Conservation (phyloP, 2,329 filamentous ascomycete species). For the Ophiocordyceps camponoti-floridani region DNA sequence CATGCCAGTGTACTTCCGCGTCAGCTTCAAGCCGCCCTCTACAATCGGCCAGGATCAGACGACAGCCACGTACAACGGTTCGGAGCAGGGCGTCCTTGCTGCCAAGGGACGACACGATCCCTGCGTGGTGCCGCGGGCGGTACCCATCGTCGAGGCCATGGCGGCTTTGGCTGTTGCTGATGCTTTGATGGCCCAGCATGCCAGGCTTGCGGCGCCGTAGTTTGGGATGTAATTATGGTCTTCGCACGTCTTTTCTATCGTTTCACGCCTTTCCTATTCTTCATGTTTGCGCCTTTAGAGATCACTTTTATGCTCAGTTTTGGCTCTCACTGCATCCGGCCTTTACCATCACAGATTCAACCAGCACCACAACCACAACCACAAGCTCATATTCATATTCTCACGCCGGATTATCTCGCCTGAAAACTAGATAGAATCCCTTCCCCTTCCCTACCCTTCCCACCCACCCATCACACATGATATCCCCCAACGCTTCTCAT, state of each 20-base stretch:
- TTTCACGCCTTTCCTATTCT: not conserved
- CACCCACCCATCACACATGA: not conserved
- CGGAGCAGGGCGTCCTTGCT: constrained; percentile 54
- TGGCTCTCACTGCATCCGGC: no score
- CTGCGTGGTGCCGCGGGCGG: constrained; percentile 74
- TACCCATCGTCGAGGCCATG: constrained; percentile 87
- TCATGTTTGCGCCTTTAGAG: not conserved
- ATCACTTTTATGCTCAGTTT: no score
- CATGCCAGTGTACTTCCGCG: constrained; percentile 81
- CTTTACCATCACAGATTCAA: no score
- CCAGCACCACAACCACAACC: no score
- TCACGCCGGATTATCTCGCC: not conserved
- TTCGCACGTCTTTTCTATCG: not conserved
- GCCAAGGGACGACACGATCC: constrained; percentile 93
- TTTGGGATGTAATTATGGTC: not conserved
- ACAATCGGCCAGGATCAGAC: constrained; percentile 82
- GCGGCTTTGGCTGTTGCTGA: constrained; percentile 76
- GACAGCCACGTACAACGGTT: constrained; percentile 63
- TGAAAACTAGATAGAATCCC: not conserved
- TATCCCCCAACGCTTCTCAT: not conserved
- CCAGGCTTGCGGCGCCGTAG: constrained; percentile 23
- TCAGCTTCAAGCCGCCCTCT: constrained; percentile 87
- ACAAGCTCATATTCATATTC: no score
- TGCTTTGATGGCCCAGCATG: constrained; percentile 67
- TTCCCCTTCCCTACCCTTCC: not conserved